phyloP scores from a whole-genome alignment of 2,329 filamentous ascomycete species.

The Penicillium psychrosexuale region DNA sequence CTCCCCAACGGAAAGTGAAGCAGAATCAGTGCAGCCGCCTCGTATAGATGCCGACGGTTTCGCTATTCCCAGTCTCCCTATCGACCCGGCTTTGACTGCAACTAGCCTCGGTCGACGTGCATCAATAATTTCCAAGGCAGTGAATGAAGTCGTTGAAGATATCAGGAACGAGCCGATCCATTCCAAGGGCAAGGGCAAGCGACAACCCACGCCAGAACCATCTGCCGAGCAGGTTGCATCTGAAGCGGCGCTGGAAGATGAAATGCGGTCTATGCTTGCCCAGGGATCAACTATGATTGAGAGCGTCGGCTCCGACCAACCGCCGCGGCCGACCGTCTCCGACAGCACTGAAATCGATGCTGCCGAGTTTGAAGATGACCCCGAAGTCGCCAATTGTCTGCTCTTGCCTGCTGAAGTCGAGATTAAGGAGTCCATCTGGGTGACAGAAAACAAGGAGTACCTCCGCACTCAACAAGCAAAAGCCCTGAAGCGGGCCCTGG shows the following conservation, averaged over 20 bases:
- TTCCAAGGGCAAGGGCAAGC: slow-evolving; percentile 30
- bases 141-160: slow-evolving; percentile 25
- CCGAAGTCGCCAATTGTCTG: slow-evolving; percentile 77
- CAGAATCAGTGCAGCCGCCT: slow-evolving; percentile 28
- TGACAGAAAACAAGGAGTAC: slow-evolving; percentile 92
- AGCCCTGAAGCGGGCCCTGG: slow-evolving; percentile 67
- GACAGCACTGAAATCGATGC: slow-evolving; percentile 61
- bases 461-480: slow-evolving; percentile 83
- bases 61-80: slow-evolving; percentile 55
- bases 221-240: slow-evolving; percentile 61
- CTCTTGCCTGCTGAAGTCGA: slow-evolving; percentile 69
- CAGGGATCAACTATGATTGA: slow-evolving; percentile 39
- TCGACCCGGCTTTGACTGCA: slow-evolving; percentile 44
- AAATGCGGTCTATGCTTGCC: slow-evolving; percentile 66
- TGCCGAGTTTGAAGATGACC: slow-evolving; percentile 84
- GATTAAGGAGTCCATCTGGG: slow-evolving; percentile 89
- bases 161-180: slow-evolving; percentile 18
- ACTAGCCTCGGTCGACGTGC: slow-evolving; percentile 18
- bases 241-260: slow-evolving; percentile 60
- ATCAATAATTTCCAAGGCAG: slow-evolving; percentile 16
- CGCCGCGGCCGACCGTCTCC: slow-evolving; percentile 51
- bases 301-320: slow-evolving; percentile 14
- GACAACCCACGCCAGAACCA: slow-evolving; percentile 46
- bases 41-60: slow-evolving; percentile 66
- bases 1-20: slow-evolving; percentile 18